Base-by-base conservation (phyloP, 495 filamentous ascomycete genomes). In the Haplographium delicatum region DNA sequence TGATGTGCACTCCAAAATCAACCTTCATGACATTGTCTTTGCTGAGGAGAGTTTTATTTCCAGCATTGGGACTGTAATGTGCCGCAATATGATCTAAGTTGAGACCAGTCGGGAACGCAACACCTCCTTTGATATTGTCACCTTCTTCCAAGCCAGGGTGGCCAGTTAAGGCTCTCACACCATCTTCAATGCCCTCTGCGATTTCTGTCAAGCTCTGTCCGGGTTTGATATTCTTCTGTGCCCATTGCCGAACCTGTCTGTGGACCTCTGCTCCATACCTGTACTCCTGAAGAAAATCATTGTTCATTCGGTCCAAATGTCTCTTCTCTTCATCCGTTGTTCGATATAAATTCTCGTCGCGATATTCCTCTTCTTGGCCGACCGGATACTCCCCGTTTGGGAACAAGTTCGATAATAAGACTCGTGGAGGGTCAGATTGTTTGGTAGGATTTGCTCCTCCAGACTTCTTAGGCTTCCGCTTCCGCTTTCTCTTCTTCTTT, bases 51-150 rank as follows among this genome's bases (percentile, higher is more conserved):
- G 84, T 84, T 69, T 94, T 93, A 66, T 86, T 87, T 45, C 89
- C 89, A n/a, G 89, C 82, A 68, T 94, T 96, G 20, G 90, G 90
- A 3, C 84, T 91, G 68, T 84, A 96, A 68, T 96, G 90, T 15
- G 90, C 90, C 19, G 86, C 88, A 56, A 86, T 86, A 63, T 95
- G 81, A 69, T 96, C 93, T 55, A 96, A 71, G 62, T 85, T 86
- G 30, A 96, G 67, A 25, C 90, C 90, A 9, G 84, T 88, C 9
- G 90, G 90, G 72, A 96, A 96, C 18, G 86, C 90, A 78, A 95
- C 83, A 44, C 90, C 90, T 45, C 85, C 87, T 44, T 83, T 75
- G 27, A 89, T 68, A 49, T 81, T 82, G 59, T 91, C 87, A 11
- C 90, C 90, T 48, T 88, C 82, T 47, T 85, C 79, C 45, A 95